Evolutionary conservation across 2,329 filamentous ascomycete species (phyloP), one percentile per base, ranked within the genome.

Genomic region (Metarhizium anisopliae): DNA sequence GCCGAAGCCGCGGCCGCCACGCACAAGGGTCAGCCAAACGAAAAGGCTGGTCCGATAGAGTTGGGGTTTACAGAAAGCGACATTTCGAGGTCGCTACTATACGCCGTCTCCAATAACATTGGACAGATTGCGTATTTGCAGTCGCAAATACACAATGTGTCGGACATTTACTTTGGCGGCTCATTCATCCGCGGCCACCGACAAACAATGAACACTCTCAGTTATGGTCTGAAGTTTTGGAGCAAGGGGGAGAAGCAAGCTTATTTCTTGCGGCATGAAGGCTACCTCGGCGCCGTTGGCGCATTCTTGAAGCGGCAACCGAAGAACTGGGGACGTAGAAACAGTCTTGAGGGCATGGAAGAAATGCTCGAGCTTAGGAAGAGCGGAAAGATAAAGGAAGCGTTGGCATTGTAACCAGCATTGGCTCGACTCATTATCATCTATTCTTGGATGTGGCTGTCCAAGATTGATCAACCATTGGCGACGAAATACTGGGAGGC

Each of bases 121-220:
- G 94, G 94, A 16, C 94, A 99, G 74, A 95, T 99, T 64, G 91
- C 94, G 47, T 96, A 94, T 70, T 78, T 99, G n/a, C 94, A 97
- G 68, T 94, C 90, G 6, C 92, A 96, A 69, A 94, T 96, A 67
- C 93, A 99, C 73, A 83, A 87, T 50, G 78, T 97, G 30, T 87
- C 89, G 60, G 85, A 93, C 66, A 97, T 99, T 59, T 99, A 99
- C 75, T 99, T 99, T 71, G 94, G 94, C 25, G 94, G 94, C 29
- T 94, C 89, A 6, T 99, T 97, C 69, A 97, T 99, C 67, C 86
- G 94, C 47, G 94, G 94, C 45, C 94, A 99, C 70, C 85, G 89
- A 16, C 94, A 97, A 74, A 99, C 94, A 13, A 99, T 99, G 83
- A 95, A 97, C 71, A 97, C 94, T 0, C 78, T 99, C 10, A 92